Conservation (phyloP, 305 asterid genomes). For the Solanum hybrid region DNA sequence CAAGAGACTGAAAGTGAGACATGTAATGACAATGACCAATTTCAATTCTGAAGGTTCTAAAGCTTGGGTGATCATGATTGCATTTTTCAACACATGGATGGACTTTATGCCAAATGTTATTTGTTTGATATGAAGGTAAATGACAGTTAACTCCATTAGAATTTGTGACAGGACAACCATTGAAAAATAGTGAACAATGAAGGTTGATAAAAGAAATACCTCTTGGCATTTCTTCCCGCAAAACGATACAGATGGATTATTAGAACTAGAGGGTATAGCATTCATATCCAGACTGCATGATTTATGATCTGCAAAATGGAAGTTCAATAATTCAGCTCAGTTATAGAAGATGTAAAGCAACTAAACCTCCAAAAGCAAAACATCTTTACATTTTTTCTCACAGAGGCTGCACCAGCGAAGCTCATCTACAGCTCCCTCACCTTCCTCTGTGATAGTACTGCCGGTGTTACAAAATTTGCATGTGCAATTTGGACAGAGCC, state of each 20-base stretch:
- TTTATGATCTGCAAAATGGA: slow-evolving; percentile 57
- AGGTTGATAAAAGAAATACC: slow-evolving; percentile 35
- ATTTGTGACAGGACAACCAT: not conserved
- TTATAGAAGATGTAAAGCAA: not conserved
- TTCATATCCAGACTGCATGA: slow-evolving; percentile 45
- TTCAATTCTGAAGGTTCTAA: not conserved
- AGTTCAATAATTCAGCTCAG: slow-evolving; percentile 7
- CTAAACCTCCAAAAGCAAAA: not conserved
- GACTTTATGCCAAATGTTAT: not conserved
- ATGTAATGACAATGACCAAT: not conserved
- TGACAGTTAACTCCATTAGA: not conserved
- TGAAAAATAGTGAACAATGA: not conserved
- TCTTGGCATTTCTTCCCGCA: slow-evolving; percentile 85
- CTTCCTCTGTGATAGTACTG: slow-evolving; percentile 27
- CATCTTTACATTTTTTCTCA: slow-evolving; percentile 70
- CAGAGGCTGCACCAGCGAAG: slow-evolving; percentile 61
- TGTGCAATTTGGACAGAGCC: slow-evolving; percentile 88
- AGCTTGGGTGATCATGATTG: not conserved
- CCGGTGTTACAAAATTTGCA: slow-evolving; percentile 79
- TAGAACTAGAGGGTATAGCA: slow-evolving; percentile 33
- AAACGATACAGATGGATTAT: slow-evolving; percentile 34
- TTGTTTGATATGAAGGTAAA: not conserved
- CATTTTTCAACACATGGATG: not conserved
- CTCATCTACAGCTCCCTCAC: slow-evolving; percentile 25
- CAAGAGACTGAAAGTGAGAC: not conserved